Evolutionary conservation across 208 protist species (phyloP), one percentile per base, ranked within the genome.

Genomic region (Phytomonas francai): DNA sequence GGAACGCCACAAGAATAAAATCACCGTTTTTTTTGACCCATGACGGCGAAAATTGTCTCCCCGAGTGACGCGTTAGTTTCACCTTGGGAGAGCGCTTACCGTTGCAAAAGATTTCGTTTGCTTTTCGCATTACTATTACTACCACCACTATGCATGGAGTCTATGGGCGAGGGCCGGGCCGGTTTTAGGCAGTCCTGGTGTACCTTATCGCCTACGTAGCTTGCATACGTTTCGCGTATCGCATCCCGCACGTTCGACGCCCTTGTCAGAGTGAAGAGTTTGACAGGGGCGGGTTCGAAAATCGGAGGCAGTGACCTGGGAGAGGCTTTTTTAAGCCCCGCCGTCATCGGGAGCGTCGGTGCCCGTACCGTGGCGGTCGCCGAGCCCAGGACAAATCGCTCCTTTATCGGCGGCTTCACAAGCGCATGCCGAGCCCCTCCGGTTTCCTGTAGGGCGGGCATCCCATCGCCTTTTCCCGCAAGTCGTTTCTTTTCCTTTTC

Each of bases 241-340:
- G 89, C 89, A 8, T 68, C 77, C 12, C 82, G 63, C 27, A 92
- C 65, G 19, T 80, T 77, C 22, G 49, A 63, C 58, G 83, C 71
- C 12, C 84, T 84, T 0, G 89, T 95, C 34, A 95, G 83, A 22
- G 89, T 92, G 76, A 92, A 95, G 25, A 95, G 77, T 69, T 95
- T 95, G 31, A 95, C 86, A 16, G 86, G 86, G 7, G 83, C 85
- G 3, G 70, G 69, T 56, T 64, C 27, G 8, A 66, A 45, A 25
- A 56, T 54, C 28, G 42, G 54, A 9, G 76, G 64, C 39, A 39
- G 16, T 25, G 36, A 7, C 12, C 12, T 27, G 27, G 39, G 19
- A 31, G 34, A 28, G 39, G 6, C 25, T 58, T 9, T 7, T n/a
- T 32, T 32, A 61, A 8, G 0, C 32, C 29, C 54, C 25, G 3